These are phyloP conservation scores for Scytalidium lignicola DNA, from an alignment of 2,329 filamentous ascomycete genomes.

Conservation along the genomic window DNA sequence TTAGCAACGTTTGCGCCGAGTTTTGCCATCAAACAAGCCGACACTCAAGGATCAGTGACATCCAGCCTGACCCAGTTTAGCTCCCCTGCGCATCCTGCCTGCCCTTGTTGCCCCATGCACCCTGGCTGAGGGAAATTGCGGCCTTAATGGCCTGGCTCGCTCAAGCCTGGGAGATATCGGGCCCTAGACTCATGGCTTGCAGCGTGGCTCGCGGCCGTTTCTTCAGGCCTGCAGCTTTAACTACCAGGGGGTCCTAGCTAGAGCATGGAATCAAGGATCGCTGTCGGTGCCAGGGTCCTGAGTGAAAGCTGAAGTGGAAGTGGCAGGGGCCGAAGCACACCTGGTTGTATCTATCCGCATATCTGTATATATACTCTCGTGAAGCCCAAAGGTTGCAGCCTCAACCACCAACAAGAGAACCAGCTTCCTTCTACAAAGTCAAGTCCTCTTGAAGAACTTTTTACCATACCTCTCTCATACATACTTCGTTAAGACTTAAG, in stretches of 20 bases:
- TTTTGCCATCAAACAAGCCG: no score
- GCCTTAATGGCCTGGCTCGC: background rate
- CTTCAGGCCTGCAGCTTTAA: background rate
- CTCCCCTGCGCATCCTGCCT: no score
- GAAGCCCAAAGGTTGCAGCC: background rate
- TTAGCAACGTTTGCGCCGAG: background rate
- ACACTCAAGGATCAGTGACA: no score
- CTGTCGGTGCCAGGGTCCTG: constrained; percentile 14
- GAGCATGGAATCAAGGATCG: background rate
- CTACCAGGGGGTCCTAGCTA: background rate
- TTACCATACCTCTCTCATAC: constrained; percentile 5
- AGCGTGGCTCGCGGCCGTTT: constrained; percentile 1
- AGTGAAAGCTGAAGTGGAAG: background rate
- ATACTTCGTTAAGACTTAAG: constrained; percentile 7
- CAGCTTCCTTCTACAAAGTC: background rate
- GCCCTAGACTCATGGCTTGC: constrained; percentile 14
- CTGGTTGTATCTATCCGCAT: background rate
- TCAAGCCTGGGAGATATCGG: constrained; percentile 8
- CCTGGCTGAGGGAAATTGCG: no score
- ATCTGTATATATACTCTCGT: background rate
- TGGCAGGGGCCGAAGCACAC: background rate
- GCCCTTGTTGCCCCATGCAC: no score
- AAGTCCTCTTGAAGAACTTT: background rate
- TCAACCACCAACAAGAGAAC: background rate
- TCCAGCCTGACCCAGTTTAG: background rate